Conservation (phyloP, 2,329 filamentous ascomycete genomes). For the Aspergillus sp. region DNA sequence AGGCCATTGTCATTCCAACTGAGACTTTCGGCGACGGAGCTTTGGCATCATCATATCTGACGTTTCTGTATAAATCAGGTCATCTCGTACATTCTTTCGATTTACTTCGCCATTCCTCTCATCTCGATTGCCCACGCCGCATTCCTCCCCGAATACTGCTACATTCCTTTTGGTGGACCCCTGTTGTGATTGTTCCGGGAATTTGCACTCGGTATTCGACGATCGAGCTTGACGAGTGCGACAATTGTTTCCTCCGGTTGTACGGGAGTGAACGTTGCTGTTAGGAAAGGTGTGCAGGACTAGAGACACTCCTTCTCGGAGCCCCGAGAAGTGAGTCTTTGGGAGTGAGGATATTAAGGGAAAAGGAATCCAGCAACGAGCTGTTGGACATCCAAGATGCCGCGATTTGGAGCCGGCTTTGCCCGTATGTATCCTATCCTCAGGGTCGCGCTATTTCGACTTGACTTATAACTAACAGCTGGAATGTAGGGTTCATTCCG, state of each 20-base stretch:
- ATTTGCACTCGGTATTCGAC: neutral
- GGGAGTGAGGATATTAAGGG: conserved; percentile 13
- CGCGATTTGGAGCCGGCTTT: conserved; percentile 34
- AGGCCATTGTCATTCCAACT: conserved; percentile 12
- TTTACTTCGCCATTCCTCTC: conserved; percentile 6
- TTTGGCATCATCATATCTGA: conserved; percentile 22
- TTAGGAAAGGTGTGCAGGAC: conserved; percentile 9
- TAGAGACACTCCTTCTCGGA: conserved; percentile 38
- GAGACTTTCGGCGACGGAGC: conserved; percentile 13
- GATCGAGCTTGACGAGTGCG: neutral
- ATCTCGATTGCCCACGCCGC: conserved; percentile 19
- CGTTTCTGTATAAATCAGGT: conserved; percentile 23
- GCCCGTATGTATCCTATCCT: conserved; percentile 30
- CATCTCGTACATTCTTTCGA: conserved; percentile 18
- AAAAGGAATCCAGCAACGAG: neutral
- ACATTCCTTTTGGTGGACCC: conserved; percentile 6
- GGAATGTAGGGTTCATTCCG: conserved; percentile 54
- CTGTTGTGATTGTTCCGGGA: neutral
- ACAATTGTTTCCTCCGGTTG: neutral
- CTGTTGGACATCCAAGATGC: conserved; percentile 25
- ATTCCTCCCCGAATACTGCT: conserved; percentile 25
- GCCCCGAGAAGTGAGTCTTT: conserved; percentile 40
- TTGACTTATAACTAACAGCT: conserved; percentile 6
- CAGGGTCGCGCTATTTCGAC: neutral
- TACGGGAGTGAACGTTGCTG: neutral